Conservation (phyloP, 2,329 filamentous ascomycete genomes). For the Diaporthe sp. region DNA sequence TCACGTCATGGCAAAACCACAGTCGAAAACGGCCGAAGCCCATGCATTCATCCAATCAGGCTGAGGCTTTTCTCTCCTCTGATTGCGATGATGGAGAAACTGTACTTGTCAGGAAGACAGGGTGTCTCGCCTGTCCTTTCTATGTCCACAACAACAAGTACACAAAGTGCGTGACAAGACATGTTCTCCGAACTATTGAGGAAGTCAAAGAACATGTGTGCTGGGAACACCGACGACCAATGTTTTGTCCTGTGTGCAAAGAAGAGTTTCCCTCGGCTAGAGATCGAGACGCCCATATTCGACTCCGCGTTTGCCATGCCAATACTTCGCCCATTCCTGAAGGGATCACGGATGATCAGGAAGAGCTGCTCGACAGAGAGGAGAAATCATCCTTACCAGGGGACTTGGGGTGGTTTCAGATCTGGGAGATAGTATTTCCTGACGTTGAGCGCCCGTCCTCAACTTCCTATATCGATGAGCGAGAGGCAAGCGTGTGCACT, state of each 20-base stretch:
- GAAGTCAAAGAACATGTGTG: constrained; percentile 4
- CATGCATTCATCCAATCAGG: background rate
- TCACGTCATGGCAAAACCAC: background rate
- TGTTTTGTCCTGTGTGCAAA: background rate
- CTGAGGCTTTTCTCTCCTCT: background rate
- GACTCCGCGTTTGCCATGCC: background rate
- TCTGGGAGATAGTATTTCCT: background rate
- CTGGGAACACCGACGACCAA: background rate
- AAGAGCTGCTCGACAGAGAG: background rate
- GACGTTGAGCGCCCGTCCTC: background rate
- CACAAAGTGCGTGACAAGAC: background rate
- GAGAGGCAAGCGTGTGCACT: background rate
- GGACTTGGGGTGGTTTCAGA: background rate
- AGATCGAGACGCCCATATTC: constrained; percentile 13
- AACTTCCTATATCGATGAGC: background rate
- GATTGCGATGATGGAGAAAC: background rate
- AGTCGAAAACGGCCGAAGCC: background rate
- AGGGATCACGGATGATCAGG: background rate
- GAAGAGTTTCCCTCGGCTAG: background rate
- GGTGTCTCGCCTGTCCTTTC: background rate
- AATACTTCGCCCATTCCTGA: background rate
- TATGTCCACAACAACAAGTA: background rate
- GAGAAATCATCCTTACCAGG: background rate
- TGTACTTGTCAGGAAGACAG: background rate
- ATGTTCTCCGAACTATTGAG: background rate